phyloP scores from a whole-genome alignment of 2,329 filamentous ascomycete species.

The Setomelanomma holmii region DNA sequence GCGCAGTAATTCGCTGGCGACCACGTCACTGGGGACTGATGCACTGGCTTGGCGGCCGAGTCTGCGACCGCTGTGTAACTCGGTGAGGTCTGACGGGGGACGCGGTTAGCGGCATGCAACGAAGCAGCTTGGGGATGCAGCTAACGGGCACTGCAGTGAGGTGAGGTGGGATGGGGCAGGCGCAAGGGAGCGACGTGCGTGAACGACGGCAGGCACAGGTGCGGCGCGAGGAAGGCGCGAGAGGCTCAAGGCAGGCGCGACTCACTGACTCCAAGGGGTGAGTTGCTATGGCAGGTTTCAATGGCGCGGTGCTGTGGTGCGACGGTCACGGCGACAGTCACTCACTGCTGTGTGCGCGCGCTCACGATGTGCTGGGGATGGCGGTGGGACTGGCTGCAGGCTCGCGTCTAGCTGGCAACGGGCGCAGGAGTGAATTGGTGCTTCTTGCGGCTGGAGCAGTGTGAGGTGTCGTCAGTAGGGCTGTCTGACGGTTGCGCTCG shows the following conservation, averaged over 20 bases:
- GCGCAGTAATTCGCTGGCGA: constrained; percentile 48
- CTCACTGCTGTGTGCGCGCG: too few relatives aligned
- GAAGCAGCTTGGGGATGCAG: constrained; percentile 22
- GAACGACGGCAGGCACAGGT: not conserved
- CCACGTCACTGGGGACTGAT: constrained; percentile 47
- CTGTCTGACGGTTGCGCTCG: constrained; percentile 1
- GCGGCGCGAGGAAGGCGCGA: not conserved
- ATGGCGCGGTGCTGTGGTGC: not conserved
- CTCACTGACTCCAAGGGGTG: not conserved
- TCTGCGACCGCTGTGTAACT: constrained; percentile 47
- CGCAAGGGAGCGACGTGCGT: constrained; percentile 8
- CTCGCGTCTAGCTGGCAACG: constrained; percentile 13
- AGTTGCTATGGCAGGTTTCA: not conserved
- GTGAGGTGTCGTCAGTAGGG: constrained; percentile 20
- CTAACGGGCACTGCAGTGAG: constrained; percentile 26
- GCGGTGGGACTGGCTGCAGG: constrained; percentile 25
- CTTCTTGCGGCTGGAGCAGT: constrained; percentile 14
- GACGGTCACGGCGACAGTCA: not conserved
- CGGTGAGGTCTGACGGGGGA: constrained; percentile 28
- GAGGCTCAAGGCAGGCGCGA: constrained; percentile 1
- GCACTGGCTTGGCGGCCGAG: constrained; percentile 42
- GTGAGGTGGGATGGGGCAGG: constrained; percentile 1
- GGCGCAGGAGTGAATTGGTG: constrained; percentile 13
- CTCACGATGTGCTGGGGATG: constrained; percentile 8
- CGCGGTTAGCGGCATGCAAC: constrained; percentile 45